Conservation (phyloP, 495 filamentous ascomycete genomes). For the Cercophora sp. region DNA sequence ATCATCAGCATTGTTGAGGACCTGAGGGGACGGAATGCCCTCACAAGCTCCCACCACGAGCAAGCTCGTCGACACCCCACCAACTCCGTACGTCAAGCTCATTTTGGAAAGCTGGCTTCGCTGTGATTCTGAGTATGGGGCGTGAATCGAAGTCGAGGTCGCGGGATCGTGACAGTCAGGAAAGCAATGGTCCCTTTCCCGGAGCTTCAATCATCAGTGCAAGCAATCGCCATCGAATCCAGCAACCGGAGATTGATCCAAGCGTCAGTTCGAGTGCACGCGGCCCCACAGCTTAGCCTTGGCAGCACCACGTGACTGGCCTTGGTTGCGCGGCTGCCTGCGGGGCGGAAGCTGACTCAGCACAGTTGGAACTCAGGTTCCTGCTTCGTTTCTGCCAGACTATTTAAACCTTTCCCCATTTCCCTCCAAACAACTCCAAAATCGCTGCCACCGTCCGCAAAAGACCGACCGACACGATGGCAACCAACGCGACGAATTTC, state of each 20-base stretch:
- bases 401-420: slow-evolving; percentile 22
- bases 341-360: no score
- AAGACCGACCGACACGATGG: slow-evolving; percentile 25
- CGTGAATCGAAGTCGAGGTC: slow-evolving; percentile 1
- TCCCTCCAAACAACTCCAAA: slow-evolving; percentile 10
- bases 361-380: no score
- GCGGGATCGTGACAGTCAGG: slow-evolving; percentile 8
- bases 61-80: slow-evolving; percentile 65
- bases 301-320: no score
- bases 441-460: slow-evolving; percentile 7
- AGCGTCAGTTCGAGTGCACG: slow-evolving; percentile 7
- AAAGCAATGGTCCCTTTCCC: slow-evolving; percentile 9
- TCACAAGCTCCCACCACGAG: slow-evolving; percentile 86
- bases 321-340: no score
- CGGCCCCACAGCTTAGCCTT: background rate
- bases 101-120: no score
- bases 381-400: slow-evolving; percentile 12
- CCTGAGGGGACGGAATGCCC: slow-evolving; percentile 14
- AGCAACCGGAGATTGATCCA: slow-evolving; percentile 5
- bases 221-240: slow-evolving; percentile 2
- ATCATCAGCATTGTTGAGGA: slow-evolving; percentile 31
- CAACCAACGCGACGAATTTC: slow-evolving; percentile 49
- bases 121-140: background rate
- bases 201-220: slow-evolving; percentile 11
- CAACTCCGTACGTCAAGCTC: slow-evolving; percentile 62